Conservation (phyloP, 2,329 filamentous ascomycete species). For the Alternaria ethzedia region DNA sequence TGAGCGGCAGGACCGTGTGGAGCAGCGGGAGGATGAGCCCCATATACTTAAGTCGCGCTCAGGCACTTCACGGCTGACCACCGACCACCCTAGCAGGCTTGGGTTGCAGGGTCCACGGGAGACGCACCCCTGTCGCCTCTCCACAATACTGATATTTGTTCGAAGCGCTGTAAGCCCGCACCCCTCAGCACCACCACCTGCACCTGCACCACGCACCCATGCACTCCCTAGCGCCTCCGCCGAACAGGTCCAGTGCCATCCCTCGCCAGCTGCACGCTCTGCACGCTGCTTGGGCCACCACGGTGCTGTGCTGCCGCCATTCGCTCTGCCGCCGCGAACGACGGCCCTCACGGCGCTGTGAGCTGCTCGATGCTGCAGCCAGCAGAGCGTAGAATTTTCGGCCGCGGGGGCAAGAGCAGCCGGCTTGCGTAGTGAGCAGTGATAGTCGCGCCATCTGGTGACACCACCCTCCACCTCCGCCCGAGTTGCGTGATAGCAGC, state of each 20-base stretch:
- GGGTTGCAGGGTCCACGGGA: constrained; percentile 25
- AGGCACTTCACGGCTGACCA: constrained; percentile 25
- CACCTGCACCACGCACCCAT: background rate
- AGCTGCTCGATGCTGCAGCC: constrained; percentile 9
- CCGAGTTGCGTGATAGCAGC: constrained; percentile 9
- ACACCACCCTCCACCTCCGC: constrained; percentile 17
- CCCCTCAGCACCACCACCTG: constrained; percentile 20
- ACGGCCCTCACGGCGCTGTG: constrained; percentile 1
- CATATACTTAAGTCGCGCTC: constrained; percentile 34
- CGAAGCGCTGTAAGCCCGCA: constrained; percentile 26
- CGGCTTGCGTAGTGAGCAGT: background rate
- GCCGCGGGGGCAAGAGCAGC: constrained; percentile 11
- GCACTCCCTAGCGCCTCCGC: constrained; percentile 17
- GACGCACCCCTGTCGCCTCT: constrained; percentile 20
- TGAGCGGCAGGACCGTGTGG: constrained; percentile 35
- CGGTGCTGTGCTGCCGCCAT: constrained; percentile 20
- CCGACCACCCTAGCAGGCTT: constrained; percentile 3
- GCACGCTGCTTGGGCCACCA: constrained; percentile 22
- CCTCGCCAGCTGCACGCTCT: constrained; percentile 11
- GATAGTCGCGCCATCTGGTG: constrained; percentile 7
- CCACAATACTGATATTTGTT: constrained; percentile 8
- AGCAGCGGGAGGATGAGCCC: constrained; percentile 31
- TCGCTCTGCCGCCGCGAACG: constrained; percentile 16
- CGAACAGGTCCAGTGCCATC: constrained; percentile 28
- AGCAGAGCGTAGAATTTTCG: constrained; percentile 5